A percentile compares a stretch with the other conserved stretches of the same genome.
Conservation (phyloP, 179 eudicot species). For the Sideroxylon spinosum region DNA sequence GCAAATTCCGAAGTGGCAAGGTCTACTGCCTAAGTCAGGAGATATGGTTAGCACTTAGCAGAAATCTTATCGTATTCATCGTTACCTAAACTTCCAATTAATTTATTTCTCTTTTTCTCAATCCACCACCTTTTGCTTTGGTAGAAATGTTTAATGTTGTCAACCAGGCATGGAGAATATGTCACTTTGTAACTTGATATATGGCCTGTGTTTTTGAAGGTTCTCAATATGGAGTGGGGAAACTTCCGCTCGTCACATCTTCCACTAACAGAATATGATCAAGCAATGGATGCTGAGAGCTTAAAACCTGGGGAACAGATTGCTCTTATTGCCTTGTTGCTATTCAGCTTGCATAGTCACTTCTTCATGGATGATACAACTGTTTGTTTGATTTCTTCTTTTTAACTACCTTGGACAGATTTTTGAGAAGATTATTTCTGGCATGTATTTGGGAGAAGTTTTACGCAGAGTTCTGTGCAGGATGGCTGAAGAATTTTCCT, state of each 20-base stretch:
- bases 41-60: conserved; percentile 62
- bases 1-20: conserved; percentile 94
- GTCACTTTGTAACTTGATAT: background rate
- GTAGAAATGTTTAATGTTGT: background rate
- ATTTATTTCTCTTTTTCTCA: background rate
- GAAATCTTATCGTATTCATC: background rate
- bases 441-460: conserved; percentile 92
- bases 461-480: conserved; percentile 68
- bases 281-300: conserved; percentile 67
- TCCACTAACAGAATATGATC: conserved; percentile 77
- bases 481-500: conserved; percentile 77
- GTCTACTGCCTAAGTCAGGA: conserved; percentile 68
- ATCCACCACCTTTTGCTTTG: background rate
- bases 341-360: background rate
- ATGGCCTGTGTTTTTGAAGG: conserved; percentile 38
- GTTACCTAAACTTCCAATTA: background rate
- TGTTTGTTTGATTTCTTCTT: background rate
- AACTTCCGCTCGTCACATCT: conserved; percentile 84
- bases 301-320: conserved; percentile 96
- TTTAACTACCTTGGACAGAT: conserved; percentile 39
- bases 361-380: conserved; percentile 4
- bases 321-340: background rate
- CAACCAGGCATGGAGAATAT: background rate
- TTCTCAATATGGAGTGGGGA: conserved; percentile 98
- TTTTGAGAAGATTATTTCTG: conserved; percentile 84